phyloP scores from a whole-genome alignment of 2,329 filamentous ascomycete genomes.

The Monilinia fructigena region DNA sequence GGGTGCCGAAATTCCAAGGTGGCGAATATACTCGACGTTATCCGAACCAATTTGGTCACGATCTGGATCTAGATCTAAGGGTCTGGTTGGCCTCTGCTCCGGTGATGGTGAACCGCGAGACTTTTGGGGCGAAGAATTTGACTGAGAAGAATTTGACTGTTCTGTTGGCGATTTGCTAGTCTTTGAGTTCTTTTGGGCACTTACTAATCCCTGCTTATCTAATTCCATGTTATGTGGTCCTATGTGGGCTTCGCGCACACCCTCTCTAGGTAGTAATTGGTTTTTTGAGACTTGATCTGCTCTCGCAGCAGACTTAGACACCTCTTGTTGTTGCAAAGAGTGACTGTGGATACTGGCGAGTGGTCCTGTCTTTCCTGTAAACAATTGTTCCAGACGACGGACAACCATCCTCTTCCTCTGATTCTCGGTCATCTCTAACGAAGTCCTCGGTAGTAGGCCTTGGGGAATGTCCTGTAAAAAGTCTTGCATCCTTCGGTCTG shows the following conservation, averaged over 20 bases:
- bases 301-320: constrained; percentile 52
- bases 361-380: constrained; percentile 65
- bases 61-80: constrained; percentile 73
- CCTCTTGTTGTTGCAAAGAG: constrained; percentile 45
- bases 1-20: constrained; percentile 65
- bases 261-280: constrained; percentile 36
- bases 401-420: constrained; percentile 77
- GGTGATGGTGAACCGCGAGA: constrained; percentile 42
- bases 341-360: constrained; percentile 31
- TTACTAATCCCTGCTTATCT: constrained; percentile 23
- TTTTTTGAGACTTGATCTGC: constrained; percentile 38
- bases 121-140: constrained; percentile 25
- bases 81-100: constrained; percentile 75
- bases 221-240: constrained; percentile 33
- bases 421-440: constrained; percentile 63
- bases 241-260: constrained; percentile 45
- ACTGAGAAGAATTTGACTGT: constrained; percentile 24
- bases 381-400: constrained; percentile 73
- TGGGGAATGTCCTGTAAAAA: constrained; percentile 73
- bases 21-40: constrained; percentile 77
- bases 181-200: constrained; percentile 30
- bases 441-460: constrained; percentile 61
- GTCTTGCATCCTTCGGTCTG: constrained; percentile 62
- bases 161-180: constrained; percentile 23
- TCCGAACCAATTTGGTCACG: constrained; percentile 72